Percentiles rank a stretch among this genome's conserved stretches.
phyloP scores from a whole-genome alignment of 371 early-diverging fungal species.

The Mortierella sp. region DNA sequence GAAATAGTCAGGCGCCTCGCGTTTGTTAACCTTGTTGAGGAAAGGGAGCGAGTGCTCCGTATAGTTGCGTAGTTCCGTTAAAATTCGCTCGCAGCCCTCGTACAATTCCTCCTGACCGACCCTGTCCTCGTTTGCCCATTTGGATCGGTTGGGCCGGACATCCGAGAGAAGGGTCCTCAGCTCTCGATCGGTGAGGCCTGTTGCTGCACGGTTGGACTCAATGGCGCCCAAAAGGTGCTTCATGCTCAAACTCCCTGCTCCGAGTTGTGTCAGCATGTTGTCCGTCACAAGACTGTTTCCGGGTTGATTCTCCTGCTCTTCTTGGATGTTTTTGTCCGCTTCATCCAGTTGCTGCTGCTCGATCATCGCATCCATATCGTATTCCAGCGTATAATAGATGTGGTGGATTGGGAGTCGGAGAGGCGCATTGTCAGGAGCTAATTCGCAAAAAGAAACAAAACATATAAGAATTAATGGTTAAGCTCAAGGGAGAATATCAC shows the following conservation, averaged over 20 bases:
- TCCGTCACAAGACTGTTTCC: constrained; percentile 61
- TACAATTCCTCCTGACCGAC: constrained; percentile 95
- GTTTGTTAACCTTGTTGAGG: constrained; percentile 90
- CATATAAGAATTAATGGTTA: neutral
- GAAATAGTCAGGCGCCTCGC: constrained; percentile 97
- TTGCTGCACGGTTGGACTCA: constrained; percentile 75
- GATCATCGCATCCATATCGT: constrained; percentile 78
- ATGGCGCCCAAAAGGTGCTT: constrained; percentile 89
- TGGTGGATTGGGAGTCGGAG: constrained; percentile 71
- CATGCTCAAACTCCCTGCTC: constrained; percentile 70
- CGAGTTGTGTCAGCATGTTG: constrained; percentile 66
- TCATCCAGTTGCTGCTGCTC: constrained; percentile 76
- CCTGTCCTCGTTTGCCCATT: constrained; percentile 93
- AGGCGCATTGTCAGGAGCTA: constrained; percentile 15
- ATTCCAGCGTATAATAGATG: constrained; percentile 85
- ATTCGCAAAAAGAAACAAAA: neutral
- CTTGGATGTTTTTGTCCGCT: constrained; percentile 64
- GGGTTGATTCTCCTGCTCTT: constrained; percentile 62
- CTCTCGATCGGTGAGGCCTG: constrained; percentile 78
- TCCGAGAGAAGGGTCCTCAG: constrained; percentile 85
- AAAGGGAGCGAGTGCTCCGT: constrained; percentile 92
- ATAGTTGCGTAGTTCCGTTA: constrained; percentile 86
- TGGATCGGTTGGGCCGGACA: constrained; percentile 88
- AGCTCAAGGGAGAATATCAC: too few species aligned
- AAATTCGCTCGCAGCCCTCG: constrained; percentile 88